Base-by-base conservation (phyloP, 352 stramenopile species). In the Vaucheria bursata region DNA sequence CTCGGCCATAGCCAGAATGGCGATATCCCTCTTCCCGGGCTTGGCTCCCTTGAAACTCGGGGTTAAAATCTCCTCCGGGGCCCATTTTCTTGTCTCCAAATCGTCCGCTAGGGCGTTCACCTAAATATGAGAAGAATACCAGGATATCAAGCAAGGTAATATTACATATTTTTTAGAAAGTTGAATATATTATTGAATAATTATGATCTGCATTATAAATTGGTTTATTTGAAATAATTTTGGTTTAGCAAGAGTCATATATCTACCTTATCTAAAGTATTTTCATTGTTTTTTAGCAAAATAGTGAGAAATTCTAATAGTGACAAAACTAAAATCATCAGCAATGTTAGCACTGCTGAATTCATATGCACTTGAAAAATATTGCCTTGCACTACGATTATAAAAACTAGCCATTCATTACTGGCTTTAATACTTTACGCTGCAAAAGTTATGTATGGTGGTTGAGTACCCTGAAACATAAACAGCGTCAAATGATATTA, bases 11-110 rank as follows among this genome's bases (percentile, higher is more conserved):
- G 65, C 74, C 74, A 18, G 65, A 69, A 38, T 70, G 74, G 36
- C 74, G 65, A 52, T 79, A 79, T 6, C 74, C 74, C 67, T 79
- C 74, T 45, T 79, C 4, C 25, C 75, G 53, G n/a, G 72, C 70
- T 40, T 67, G 77, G n/a, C n/a, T n/a, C n/a, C n/a, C n/a, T 67
- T 82, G 77, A 73, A 79, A 82, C 71, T 82, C 77, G 33, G 77
- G 77, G 71, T 82, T 79, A 67, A 82, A 82, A 66, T 79, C 77
- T 25, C 77, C 77, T 12, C 77, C 77, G 29, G 77, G 77, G 0
- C 77, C 77, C 77, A 82, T 82, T 52, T 81, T 81, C 70, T 81
- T 81, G 76, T 81, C 76, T 39, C 71, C 76, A 40, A 71, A 81
- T 6, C 45, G 45, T 12, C 45, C 45, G 45, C 45, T 72, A 33